phyloP scores from a whole-genome alignment of 169 alveolate genomes.

The Plasmodium vivax region DNA sequence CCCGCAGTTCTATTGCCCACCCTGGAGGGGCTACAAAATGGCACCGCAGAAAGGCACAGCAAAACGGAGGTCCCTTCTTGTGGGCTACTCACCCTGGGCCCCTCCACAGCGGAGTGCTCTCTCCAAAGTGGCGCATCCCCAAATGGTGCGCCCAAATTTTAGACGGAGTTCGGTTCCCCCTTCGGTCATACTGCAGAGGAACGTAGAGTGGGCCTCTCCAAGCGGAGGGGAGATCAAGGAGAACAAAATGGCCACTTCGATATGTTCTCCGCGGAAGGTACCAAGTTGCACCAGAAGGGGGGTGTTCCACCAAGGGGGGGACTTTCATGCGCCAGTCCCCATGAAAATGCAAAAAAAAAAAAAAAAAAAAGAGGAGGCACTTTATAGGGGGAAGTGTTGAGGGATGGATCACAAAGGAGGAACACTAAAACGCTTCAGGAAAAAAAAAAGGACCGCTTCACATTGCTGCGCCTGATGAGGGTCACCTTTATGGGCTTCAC shows the following conservation, averaged over 20 bases:
- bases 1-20: neutral
- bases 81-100: neutral
- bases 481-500: neutral
- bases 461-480: neutral
- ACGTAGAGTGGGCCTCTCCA: neutral
- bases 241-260: neutral
- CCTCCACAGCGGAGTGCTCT: neutral
- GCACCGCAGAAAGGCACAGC: no score
- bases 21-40: neutral
- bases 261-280: neutral
- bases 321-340: neutral
- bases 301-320: neutral
- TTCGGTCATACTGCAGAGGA: neutral
- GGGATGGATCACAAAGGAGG: neutral
- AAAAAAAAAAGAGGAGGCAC: neutral
- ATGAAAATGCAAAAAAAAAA: no score
- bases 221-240: neutral
- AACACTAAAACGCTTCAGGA: neutral
- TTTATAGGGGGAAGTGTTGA: neutral
- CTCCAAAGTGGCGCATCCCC: neutral
- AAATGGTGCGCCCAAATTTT: neutral
- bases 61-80: no score
- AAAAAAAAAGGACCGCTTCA: neutral
- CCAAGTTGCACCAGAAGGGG: neutral
- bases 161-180: neutral